Evolutionary conservation across 176 grass and related monocot genomes (phyloP).

Genomic region (barley (Hordeum vulgare)): DNA sequence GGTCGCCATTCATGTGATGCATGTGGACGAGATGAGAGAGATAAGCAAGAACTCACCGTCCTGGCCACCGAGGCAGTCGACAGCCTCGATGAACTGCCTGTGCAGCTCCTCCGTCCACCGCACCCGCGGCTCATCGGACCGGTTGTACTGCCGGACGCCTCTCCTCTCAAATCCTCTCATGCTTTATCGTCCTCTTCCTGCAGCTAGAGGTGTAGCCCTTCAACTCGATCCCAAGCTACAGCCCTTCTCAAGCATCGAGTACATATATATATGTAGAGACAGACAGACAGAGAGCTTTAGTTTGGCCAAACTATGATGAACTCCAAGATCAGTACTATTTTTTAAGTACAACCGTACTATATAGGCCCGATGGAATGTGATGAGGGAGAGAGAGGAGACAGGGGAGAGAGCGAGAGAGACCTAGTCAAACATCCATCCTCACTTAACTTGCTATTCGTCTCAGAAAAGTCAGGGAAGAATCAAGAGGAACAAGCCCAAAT

Average conservation of each 20-base stretch:
- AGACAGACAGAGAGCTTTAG: not conserved
- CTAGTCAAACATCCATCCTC: slow-evolving; percentile 45
- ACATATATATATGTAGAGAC: not conserved
- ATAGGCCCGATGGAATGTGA: slow-evolving; percentile 38
- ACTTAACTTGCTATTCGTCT: too few species aligned
- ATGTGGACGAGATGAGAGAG: not conserved
- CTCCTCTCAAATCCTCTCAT: slow-evolving; percentile 67
- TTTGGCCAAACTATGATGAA: slow-evolving; percentile 7
- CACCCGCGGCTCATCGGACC: slow-evolving; percentile 69
- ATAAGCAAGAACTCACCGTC: slow-evolving; percentile 39
- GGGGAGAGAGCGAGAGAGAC: not conserved
- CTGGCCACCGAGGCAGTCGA: slow-evolving; percentile 70
- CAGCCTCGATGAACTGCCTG: slow-evolving; percentile 57
- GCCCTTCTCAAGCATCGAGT: not conserved
- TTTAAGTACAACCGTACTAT: not conserved
- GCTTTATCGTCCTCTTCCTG: not conserved
- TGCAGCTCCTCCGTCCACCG: slow-evolving; percentile 94
- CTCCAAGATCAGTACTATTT: slow-evolving; percentile 2
- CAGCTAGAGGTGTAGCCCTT: not conserved
- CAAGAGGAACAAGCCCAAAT: slow-evolving; percentile 1
- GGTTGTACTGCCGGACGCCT: slow-evolving; percentile 81
- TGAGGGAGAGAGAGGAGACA: not conserved
- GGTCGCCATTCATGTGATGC: not conserved
- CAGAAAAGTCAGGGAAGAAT: too few species aligned
- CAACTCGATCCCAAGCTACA: not conserved